phyloP scores from a whole-genome alignment of 139 green algal species.

The Ostreobium quekettii region DNA sequence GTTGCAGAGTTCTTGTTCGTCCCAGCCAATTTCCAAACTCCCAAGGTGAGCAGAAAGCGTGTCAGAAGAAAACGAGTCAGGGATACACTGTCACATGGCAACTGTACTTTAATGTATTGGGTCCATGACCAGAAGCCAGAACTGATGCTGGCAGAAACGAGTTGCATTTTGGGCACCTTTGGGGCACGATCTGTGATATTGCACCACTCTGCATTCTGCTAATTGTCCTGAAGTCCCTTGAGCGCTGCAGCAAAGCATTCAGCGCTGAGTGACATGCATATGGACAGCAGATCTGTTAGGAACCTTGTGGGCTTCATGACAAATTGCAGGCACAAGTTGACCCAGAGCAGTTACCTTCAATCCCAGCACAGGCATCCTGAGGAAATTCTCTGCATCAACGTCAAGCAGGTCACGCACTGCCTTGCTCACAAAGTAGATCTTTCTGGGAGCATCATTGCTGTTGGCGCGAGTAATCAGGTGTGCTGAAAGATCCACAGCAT shows the following conservation, averaged over 20 bases:
- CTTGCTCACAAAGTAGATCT: slow-evolving; percentile 6
- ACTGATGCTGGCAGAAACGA: no score
- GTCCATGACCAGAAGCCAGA: no score
- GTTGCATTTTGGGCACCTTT: background rate
- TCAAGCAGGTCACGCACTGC: background rate
- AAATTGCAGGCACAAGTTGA: background rate
- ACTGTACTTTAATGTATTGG: no score
- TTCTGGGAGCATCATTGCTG: background rate
- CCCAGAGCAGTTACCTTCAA: background rate
- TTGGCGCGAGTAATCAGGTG: slow-evolving; percentile 5
- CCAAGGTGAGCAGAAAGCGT: no score
- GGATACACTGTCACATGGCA: no score
- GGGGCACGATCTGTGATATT: background rate
- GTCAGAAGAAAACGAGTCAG: no score
- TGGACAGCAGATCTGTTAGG: background rate
- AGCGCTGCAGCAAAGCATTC: background rate
- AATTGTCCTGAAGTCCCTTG: background rate
- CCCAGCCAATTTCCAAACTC: no score
- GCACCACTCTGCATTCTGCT: background rate
- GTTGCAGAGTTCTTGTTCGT: no score
- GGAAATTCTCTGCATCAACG: background rate
- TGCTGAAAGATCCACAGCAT: slow-evolving; percentile 10
- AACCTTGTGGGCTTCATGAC: background rate
- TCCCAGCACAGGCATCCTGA: background rate
- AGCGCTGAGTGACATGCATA: background rate